Base-by-base conservation (phyloP, 805 yeast species). In the Wickerhamomyces bisporus region DNA sequence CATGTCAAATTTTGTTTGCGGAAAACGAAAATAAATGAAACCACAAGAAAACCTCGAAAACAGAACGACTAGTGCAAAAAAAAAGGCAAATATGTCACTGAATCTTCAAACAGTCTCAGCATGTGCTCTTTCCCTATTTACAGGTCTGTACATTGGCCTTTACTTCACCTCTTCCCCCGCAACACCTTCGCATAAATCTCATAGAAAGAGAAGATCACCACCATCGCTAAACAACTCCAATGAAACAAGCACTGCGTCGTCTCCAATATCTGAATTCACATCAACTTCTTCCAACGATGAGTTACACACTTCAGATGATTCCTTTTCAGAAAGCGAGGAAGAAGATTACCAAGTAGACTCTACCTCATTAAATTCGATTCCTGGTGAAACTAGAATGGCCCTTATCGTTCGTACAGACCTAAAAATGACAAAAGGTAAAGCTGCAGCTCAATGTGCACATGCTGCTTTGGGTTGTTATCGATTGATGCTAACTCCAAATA, bases 391-490 rank as follows among this genome's bases (percentile, higher is more conserved):
- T 11, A 67, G 84, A 52, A 83, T 91, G 96, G 88, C 93, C 0
- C 66, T 93, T 19, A 78, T 88, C 3, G 87, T 93, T 5, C 77
- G 98, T 43, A 84, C 81, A 21, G 98, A 93, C 58, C 65, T 93
- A 43, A 81, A 78, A 30, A 93, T 93, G 98, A 79, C 83, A 24
- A 87, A 86, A 61, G 99, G 99, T 17, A 93, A 93, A 57, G 81
- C 86, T 3, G 97, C 98, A 5, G 98, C 98, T 6, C 99, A 93
- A 57, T 91, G 98, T 61, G 81, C 88, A 27, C 99, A 93, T 65
- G 98, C 98, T n/a, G 94, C 98, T 0, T 70, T 93, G 25, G 89
- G 93, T 0, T 78, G 93, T 49, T 93, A 85, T 62, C 80, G 84
- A 52, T 63, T 77, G 44, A 81, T 83, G 64, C 66, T 75, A 27